Conservation (phyloP, 176 grass and related monocot species). For the Bromus sterilis region DNA sequence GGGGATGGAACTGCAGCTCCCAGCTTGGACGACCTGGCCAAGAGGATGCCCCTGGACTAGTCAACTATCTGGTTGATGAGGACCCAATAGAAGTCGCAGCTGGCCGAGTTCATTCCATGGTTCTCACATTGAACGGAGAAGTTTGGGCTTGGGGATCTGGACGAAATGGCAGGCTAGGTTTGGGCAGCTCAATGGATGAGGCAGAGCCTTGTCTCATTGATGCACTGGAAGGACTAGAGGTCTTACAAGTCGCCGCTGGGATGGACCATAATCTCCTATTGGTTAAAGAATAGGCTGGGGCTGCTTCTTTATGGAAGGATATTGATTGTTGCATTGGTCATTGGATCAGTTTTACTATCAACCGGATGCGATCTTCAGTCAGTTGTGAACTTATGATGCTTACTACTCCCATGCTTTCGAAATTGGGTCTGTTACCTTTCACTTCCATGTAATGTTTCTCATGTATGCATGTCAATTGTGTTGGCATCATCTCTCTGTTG, state of each 20-base stretch:
- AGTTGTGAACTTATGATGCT: neutral
- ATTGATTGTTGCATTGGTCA: neutral
- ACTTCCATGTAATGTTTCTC: neutral
- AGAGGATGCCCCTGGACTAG: slow-evolving; percentile 43
- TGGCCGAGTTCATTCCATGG: slow-evolving; percentile 75
- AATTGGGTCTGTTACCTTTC: neutral
- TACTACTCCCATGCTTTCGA: neutral
- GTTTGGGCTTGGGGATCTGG: slow-evolving; percentile 87
- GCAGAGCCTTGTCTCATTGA: slow-evolving; percentile 56
- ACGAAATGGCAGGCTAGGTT: slow-evolving; percentile 64
- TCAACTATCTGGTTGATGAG: slow-evolving; percentile 49
- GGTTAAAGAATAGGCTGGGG: slow-evolving; percentile 38
- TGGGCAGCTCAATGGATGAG: slow-evolving; percentile 84
- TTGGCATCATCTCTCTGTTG: neutral
- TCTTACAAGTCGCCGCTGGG: slow-evolving; percentile 56
- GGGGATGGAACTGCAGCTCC: slow-evolving; percentile 87
- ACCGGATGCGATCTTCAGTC: neutral
- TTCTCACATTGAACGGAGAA: slow-evolving; percentile 45
- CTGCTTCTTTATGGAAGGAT: neutral
- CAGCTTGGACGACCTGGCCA: slow-evolving; percentile 65
- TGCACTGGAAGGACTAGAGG: slow-evolving; percentile 47
- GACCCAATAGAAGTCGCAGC: slow-evolving; percentile 38
- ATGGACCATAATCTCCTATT: slow-evolving; percentile 86
- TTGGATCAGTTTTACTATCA: neutral
- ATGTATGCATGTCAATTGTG: neutral